Evolutionary conservation across 176 grass and related monocot genomes (phyloP).

Genomic region (Alopecurus myosuroides): DNA sequence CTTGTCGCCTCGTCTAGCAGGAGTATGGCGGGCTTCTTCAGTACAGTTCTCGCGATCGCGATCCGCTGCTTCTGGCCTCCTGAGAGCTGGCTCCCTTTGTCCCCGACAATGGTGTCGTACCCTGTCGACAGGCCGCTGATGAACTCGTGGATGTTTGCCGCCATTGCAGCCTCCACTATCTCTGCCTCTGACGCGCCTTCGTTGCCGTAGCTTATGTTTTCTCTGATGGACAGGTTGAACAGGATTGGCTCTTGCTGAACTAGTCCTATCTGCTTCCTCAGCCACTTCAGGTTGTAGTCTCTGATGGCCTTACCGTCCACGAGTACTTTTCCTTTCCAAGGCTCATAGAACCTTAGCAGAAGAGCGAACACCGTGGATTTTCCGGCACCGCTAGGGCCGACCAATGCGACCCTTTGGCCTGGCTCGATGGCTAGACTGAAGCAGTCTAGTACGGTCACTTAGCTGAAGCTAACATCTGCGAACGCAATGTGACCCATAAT

Average conservation of each 20-base stretch:
- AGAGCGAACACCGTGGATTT: slow-evolving; percentile 53
- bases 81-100: too few relatives aligned
- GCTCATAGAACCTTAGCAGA: slow-evolving; percentile 55
- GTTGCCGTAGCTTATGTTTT: slow-evolving; percentile 52
- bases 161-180: slow-evolving; percentile 34
- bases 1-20: slow-evolving; percentile 58
- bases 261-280: slow-evolving; percentile 48
- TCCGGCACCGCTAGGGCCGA: slow-evolving; percentile 49
- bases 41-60: slow-evolving; percentile 36
- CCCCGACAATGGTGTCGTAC: too few relatives aligned
- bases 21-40: slow-evolving; percentile 48
- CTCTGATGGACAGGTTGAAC: slow-evolving; percentile 45
- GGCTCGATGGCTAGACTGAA: slow-evolving; percentile 41
- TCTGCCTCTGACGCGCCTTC: slow-evolving; percentile 29
- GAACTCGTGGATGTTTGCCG: slow-evolving; percentile 51
- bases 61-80: too few relatives aligned
- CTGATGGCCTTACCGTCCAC: slow-evolving; percentile 35
- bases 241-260: slow-evolving; percentile 58
- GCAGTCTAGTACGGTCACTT: slow-evolving; percentile 36
- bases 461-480: slow-evolving; percentile 38
- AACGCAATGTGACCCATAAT: slow-evolving; percentile 35
- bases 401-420: slow-evolving; percentile 42
- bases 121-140: too few relatives aligned
- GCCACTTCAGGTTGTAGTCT: slow-evolving; percentile 39
- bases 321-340: slow-evolving; percentile 27